phyloP scores from a whole-genome alignment of 495 filamentous ascomycete species.

The Recurvomyces mirabilis region DNA sequence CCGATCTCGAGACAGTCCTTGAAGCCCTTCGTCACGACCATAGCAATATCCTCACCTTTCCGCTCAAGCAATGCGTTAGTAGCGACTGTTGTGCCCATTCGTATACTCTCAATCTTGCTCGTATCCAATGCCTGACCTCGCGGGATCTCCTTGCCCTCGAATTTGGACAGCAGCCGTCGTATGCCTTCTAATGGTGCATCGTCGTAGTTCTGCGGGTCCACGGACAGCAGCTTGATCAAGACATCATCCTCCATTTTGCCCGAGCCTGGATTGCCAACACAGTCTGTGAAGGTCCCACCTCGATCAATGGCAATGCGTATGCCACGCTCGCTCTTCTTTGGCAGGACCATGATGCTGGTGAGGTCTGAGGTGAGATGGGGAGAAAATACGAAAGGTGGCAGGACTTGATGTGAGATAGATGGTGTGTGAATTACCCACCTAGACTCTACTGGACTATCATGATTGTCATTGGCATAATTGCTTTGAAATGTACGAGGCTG shows the following conservation, averaged over 20 bases:
- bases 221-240: conserved; percentile 40
- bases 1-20: conserved; percentile 73
- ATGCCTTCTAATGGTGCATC: conserved; percentile 58
- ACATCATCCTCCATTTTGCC: conserved; percentile 38
- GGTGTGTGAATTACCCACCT: too few species aligned
- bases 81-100: conserved; percentile 40
- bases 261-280: conserved; percentile 43
- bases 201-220: conserved; percentile 40
- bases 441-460: too few species aligned
- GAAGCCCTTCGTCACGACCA: conserved; percentile 89
- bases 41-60: conserved; percentile 84
- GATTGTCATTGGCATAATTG: too few species aligned
- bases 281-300: conserved; percentile 57
- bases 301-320: conserved; percentile 38
- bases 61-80: conserved; percentile 64
- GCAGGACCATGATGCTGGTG: conserved; percentile 21
- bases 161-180: conserved; percentile 74
- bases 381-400: too few species aligned
- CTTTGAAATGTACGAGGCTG: too few species aligned
- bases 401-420: too few species aligned
- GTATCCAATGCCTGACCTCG: conserved; percentile 77
- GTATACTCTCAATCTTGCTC: conserved; percentile 52
- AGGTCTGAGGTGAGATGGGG: too few species aligned
- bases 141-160: conserved; percentile 62
- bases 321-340: conserved; percentile 20